Evolutionary conservation across 164 flowering plant genomes (phyloP).

Genomic region (Piper betle): DNA sequence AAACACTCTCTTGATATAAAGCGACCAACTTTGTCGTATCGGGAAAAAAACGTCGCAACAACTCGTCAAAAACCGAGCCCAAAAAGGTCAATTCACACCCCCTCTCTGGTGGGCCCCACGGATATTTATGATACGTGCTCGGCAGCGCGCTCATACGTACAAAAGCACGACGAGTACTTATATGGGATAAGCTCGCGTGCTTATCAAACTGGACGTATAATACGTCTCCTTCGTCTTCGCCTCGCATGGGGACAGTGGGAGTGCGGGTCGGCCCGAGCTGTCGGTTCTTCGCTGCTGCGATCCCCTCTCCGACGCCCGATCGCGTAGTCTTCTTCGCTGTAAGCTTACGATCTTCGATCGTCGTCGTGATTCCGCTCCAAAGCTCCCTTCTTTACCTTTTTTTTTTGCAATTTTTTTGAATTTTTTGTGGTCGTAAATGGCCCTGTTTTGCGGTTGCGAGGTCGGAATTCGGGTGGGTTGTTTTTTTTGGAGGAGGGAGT

Average conservation of each 20-base stretch:
- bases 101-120: neutral
- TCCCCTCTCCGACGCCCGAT: neutral
- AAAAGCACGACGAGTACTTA: neutral
- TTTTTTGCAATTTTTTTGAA: no score
- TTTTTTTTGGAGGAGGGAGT: no score
- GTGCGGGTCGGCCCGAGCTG: neutral
- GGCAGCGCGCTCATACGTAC: neutral
- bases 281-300: neutral
- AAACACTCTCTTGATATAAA: no score
- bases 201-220: constrained; percentile 13
- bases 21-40: no score
- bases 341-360: no score
- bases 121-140: neutral
- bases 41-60: no score
- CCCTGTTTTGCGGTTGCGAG: no score
- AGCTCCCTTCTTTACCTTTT: no score
- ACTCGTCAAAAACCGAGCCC: neutral
- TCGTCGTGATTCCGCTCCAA: no score
- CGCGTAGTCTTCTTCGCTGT: neutral
- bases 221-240: neutral
- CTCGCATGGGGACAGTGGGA: neutral
- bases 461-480: no score
- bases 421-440: no score
- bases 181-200: neutral
- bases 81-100: neutral